phyloP scores from a whole-genome alignment of 2,329 filamentous ascomycete genomes.

The Aspergillus ochraceus region DNA sequence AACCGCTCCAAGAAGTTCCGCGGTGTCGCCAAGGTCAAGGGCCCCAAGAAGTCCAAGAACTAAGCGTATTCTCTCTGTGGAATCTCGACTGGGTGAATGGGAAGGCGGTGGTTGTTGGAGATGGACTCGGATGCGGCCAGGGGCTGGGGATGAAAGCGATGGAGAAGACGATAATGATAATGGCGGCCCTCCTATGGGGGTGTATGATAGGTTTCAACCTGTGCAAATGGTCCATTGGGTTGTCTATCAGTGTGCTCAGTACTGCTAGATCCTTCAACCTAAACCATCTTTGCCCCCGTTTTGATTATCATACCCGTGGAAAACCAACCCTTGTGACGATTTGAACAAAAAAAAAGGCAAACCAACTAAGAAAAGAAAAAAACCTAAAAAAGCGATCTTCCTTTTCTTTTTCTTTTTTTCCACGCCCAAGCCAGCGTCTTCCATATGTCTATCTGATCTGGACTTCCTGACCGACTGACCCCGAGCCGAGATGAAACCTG shows the following conservation, averaged over 20 bases:
- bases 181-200: slow-evolving; percentile 12
- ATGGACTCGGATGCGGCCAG: slow-evolving; percentile 23
- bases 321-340: background rate
- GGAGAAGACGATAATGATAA: slow-evolving; percentile 20
- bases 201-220: background rate
- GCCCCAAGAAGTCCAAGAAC: slow-evolving; percentile 87
- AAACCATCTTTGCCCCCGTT: background rate
- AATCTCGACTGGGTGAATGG: slow-evolving; percentile 19
- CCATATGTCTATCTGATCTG: background rate
- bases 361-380: background rate
- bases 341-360: background rate
- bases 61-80: slow-evolving; percentile 52
- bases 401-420: slow-evolving; percentile 6
- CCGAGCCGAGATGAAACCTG: background rate
- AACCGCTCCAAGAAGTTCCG: slow-evolving; percentile 99
- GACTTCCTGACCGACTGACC: background rate
- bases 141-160: slow-evolving; percentile 22
- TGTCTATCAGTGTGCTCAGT: background rate
- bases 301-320: background rate
- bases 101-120: slow-evolving; percentile 22
- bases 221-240: background rate
- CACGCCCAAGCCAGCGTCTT: background rate
- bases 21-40: slow-evolving; percentile 98
- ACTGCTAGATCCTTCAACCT: background rate
- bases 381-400: slow-evolving; percentile 2